phyloP scores from a whole-genome alignment of 805 yeast species.

The Candida vaughaniae region DNA sequence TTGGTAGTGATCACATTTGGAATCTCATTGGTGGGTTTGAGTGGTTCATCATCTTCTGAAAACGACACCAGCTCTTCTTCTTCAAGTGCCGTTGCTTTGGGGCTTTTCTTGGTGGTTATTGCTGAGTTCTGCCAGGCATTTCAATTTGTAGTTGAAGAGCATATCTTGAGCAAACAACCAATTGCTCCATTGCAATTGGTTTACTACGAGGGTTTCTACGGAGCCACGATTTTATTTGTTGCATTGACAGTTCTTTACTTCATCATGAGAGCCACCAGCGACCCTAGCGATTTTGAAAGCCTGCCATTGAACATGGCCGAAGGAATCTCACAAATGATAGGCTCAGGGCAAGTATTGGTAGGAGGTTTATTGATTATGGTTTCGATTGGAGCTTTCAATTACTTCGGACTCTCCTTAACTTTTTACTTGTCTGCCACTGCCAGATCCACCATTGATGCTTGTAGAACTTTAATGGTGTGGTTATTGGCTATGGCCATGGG shows the following conservation, averaged over 20 bases:
- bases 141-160: constrained; percentile 79
- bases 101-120: constrained; percentile 54
- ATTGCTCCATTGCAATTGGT: constrained; percentile 65
- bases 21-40: constrained; percentile 68
- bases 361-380: constrained; percentile 67
- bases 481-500: constrained; percentile 64
- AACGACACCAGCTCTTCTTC: constrained; percentile 9
- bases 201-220: constrained; percentile 73
- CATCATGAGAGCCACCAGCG: constrained; percentile 32
- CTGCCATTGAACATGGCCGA: constrained; percentile 58
- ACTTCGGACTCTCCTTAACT: constrained; percentile 70
- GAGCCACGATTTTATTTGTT: constrained; percentile 44
- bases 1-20: constrained; percentile 66
- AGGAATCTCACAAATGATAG: constrained; percentile 49
- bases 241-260: constrained; percentile 47
- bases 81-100: constrained; percentile 42
- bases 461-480: constrained; percentile 77
- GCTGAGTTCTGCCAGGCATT: constrained; percentile 71
- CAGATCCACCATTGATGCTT: constrained; percentile 75
- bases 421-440: constrained; percentile 68
- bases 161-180: constrained; percentile 51
- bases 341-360: constrained; percentile 40
- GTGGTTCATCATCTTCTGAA: constrained; percentile 46
- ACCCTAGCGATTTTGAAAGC: constrained; percentile 34
- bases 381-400: constrained; percentile 70